phyloP scores from a whole-genome alignment of 306 rosid genomes.

The Cercis canadensis region DNA sequence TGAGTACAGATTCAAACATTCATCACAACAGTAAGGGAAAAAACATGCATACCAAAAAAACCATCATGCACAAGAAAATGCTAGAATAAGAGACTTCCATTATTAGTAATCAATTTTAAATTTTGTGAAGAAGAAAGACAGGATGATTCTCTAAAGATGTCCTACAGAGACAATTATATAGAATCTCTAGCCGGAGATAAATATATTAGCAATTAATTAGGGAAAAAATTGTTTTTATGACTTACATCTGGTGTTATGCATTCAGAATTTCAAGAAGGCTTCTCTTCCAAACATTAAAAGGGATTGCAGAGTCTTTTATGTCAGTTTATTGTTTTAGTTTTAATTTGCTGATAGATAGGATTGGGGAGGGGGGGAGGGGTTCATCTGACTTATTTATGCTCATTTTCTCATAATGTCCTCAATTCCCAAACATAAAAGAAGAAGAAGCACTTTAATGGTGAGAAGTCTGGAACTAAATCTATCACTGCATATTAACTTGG shows the following conservation, averaged over 20 bases:
- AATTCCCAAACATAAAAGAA: slow-evolving; percentile 9
- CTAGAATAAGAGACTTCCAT: not conserved
- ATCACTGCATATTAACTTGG: slow-evolving; percentile 10
- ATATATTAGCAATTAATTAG: no score
- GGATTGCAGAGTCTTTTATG: not conserved
- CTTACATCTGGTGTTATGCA: not conserved
- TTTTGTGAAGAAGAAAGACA: no score
- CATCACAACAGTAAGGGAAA: not conserved
- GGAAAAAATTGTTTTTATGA: not conserved
- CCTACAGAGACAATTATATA: no score
- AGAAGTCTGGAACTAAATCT: slow-evolving; percentile 9
- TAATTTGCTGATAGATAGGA: not conserved
- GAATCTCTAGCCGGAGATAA: no score
- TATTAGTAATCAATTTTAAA: no score
- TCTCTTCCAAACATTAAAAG: slow-evolving; percentile 24
- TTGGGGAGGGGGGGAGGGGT: not conserved
- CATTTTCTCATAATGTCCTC: slow-evolving; percentile 1
- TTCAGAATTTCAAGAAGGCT: slow-evolving; percentile 11
- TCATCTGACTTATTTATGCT: not conserved
- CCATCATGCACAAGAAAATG: not conserved
- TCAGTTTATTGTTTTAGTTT: slow-evolving; percentile 1
- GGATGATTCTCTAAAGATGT: no score
- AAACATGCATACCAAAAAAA: slow-evolving; percentile 3
- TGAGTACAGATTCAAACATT: not conserved
- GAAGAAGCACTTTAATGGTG: not conserved